These are phyloP conservation scores for Geotrichum ghanense DNA, from an alignment of 805 yeast genomes.

Conservation along the genomic window DNA sequence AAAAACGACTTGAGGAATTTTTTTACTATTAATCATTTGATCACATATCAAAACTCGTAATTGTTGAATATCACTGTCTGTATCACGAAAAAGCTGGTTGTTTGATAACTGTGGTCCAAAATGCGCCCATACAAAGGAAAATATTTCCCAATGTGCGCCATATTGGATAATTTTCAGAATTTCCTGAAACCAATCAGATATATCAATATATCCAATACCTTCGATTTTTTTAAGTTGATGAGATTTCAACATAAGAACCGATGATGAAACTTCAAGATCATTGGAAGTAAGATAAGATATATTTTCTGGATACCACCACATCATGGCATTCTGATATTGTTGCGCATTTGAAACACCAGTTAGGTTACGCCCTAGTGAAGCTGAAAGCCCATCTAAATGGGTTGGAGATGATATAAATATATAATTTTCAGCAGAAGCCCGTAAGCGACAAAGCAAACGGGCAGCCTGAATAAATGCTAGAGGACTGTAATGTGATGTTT, in stretches of 20 bases:
- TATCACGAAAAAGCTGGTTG: conserved; percentile 37
- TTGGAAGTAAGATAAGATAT: conserved; percentile 37
- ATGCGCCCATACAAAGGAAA: conserved; percentile 54
- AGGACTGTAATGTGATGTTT: conserved; percentile 10
- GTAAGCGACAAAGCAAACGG: conserved; percentile 43
- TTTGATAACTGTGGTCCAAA: conserved; percentile 61
- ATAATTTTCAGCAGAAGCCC: conserved; percentile 35
- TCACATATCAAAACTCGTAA: conserved; percentile 43
- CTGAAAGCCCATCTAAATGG: conserved; percentile 58
- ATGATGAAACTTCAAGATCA: conserved; percentile 32
- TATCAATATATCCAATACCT: conserved; percentile 27
- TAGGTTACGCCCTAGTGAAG: conserved; percentile 42
- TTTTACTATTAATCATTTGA: conserved; percentile 34
- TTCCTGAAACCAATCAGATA: conserved; percentile 40
- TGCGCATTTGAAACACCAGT: conserved; percentile 15
- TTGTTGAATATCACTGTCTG: conserved; percentile 30
- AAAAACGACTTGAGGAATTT: conserved; percentile 33
- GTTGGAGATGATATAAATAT: conserved; percentile 41
- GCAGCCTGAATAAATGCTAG: conserved; percentile 32
- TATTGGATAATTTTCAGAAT: conserved; percentile 39
- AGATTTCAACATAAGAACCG: conserved; percentile 12
- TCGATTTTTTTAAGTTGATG: conserved; percentile 7
- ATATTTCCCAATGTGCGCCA: conserved; percentile 59
- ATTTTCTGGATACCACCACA: conserved; percentile 56
- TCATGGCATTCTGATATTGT: conserved; percentile 14